Percentiles rank a stretch among this genome's conserved stretches.
Conservation (phyloP, 2,329 filamentous ascomycete genomes). For the Penicillium digitatum region DNA sequence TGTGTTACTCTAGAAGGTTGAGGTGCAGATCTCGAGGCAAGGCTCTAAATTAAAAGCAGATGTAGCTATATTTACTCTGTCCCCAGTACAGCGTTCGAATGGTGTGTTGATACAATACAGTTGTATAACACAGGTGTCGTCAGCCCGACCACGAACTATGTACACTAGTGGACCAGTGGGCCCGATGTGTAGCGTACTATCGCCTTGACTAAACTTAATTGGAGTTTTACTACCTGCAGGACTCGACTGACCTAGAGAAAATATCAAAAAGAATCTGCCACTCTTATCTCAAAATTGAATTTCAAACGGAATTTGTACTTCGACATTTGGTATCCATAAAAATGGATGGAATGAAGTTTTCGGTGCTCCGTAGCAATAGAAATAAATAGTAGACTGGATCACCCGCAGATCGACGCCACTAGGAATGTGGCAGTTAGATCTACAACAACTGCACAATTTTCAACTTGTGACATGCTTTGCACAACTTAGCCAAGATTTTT, state of each 20-base stretch:
- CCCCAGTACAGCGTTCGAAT: background rate
- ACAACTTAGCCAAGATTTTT: background rate
- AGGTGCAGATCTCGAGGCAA: background rate
- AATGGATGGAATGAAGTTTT: background rate
- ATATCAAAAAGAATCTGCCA: background rate
- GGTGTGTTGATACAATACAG: background rate
- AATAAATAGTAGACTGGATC: background rate
- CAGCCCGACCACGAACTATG: conserved; percentile 17
- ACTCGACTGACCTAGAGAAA: background rate
- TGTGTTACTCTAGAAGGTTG: background rate
- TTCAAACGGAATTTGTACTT: background rate
- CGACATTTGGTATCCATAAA: background rate
- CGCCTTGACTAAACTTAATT: background rate
- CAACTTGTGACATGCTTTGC: background rate
- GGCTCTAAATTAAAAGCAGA: background rate
- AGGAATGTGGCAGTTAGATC: conserved; percentile 5
- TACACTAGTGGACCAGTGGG: no score
- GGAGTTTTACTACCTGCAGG: conserved; percentile 4
- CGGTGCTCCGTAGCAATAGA: background rate
- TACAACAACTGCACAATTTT: background rate
- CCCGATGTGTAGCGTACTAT: conserved; percentile 2
- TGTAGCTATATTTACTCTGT: no score
- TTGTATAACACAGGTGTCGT: conserved; percentile 14
- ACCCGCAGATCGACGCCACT: conserved; percentile 4
- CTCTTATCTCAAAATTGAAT: background rate